phyloP scores from a whole-genome alignment of 257 asterid species.

The Scutellaria galericulata region DNA sequence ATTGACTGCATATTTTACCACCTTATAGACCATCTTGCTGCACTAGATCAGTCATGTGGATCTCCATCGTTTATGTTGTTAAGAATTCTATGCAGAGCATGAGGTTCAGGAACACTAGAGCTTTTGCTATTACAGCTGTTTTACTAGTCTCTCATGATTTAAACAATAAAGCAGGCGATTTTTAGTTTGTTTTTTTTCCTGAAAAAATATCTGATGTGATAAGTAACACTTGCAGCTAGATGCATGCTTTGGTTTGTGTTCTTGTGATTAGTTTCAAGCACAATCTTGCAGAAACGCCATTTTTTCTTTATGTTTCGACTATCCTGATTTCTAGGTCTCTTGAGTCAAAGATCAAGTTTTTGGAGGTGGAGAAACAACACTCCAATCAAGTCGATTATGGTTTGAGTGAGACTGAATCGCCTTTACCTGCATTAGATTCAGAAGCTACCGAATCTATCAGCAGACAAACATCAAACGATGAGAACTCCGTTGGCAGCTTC shows the following conservation, averaged over 20 bases:
- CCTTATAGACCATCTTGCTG: neutral
- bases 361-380: constrained; percentile 55
- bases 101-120: neutral
- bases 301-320: neutral
- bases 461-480: constrained; percentile 67
- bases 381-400: constrained; percentile 45
- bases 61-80: neutral
- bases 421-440: constrained; percentile 51
- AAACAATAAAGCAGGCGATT: neutral
- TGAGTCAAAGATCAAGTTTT: constrained; percentile 61
- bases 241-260: neutral
- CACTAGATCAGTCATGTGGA: neutral
- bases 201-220: neutral
- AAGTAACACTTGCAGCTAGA: neutral
- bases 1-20: constrained; percentile 17
- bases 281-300: neutral
- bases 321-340: constrained; percentile 62
- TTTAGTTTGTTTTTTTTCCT: no score
- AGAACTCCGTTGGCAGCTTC: constrained; percentile 76
- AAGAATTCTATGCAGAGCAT: neutral
- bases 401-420: constrained; percentile 53
- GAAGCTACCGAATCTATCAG: constrained; percentile 55
- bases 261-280: neutral
- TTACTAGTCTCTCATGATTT: neutral
- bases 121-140: neutral